A percentile compares a stretch with the other conserved stretches of the same genome.
Conservation (phyloP, 2,329 filamentous ascomycete species). For the Teratosphaeria pseudoeucalypti region DNA sequence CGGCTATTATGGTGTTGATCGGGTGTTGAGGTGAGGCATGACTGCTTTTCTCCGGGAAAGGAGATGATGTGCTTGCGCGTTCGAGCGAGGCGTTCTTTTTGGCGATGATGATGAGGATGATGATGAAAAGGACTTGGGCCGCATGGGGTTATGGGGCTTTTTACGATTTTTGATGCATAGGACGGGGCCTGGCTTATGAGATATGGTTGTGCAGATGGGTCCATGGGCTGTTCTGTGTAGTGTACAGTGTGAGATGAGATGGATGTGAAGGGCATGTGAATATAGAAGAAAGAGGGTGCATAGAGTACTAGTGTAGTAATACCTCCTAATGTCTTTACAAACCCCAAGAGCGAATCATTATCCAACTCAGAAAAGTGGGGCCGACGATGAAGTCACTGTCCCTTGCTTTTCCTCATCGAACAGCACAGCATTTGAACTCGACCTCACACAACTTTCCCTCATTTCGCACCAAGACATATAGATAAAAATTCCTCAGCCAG, state of each 20-base stretch:
- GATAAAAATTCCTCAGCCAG: no score
- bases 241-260: no score
- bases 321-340: no score
- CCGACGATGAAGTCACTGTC: background rate
- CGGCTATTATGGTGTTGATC: slow-evolving; percentile 51
- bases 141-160: background rate
- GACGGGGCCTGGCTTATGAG: background rate
- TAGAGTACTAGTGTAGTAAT: no score
- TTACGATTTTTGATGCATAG: background rate
- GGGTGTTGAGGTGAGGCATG: slow-evolving; percentile 26
- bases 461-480: no score
- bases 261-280: no score
- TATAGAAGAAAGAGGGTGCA: no score
- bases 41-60: background rate
- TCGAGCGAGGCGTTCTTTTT: background rate
- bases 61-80: background rate
- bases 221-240: no score
- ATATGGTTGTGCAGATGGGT: background rate
- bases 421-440: background rate
- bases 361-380: background rate
- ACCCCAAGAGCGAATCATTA: background rate
- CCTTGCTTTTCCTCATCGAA: no score
- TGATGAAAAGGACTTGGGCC: background rate
- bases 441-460: background rate
- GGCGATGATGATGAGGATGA: background rate